Evolutionary conservation across 2,329 filamentous ascomycete genomes (phyloP).

Genomic region (Fusarium sp.): DNA sequence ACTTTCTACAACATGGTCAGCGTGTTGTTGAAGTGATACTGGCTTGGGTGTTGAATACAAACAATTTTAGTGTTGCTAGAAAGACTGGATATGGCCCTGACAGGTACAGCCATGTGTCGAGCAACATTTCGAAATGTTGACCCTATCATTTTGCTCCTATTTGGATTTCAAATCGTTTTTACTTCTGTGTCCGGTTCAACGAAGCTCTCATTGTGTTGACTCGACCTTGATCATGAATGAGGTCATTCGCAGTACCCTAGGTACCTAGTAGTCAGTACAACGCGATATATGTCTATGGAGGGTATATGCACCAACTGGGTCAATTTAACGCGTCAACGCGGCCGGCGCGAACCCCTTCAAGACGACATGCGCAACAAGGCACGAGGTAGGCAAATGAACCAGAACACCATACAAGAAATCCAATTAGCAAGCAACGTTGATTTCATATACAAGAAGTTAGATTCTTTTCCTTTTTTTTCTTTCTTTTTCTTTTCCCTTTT

Average conservation of each 20-base stretch:
- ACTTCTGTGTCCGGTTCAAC: neutral
- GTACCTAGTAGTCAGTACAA: neutral
- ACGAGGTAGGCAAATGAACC: neutral
- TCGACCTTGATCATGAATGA: constrained; percentile 37
- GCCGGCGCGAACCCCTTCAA: constrained; percentile 20
- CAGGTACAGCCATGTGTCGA: constrained; percentile 29
- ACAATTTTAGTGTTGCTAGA: constrained; percentile 64
- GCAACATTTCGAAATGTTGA: constrained; percentile 37
- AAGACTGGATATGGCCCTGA: constrained; percentile 56
- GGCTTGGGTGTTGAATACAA: constrained; percentile 40
- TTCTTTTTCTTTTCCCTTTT: neutral
- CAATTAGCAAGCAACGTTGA: constrained; percentile 5
- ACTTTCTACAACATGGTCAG: constrained; percentile 60
- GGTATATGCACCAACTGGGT: constrained; percentile 43
- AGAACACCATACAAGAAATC: constrained; percentile 7
- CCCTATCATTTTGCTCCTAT: constrained; percentile 39
- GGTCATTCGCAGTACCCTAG: constrained; percentile 39
- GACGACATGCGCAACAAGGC: neutral
- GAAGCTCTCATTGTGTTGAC: neutral
- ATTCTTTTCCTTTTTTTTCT: neutral
- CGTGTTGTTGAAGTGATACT: neutral
- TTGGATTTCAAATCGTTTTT: neutral
- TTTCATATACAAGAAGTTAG: neutral
- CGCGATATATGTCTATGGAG: constrained; percentile 31
- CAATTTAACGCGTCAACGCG: constrained; percentile 55